Base-by-base conservation (phyloP, 805 yeast genomes). In the Ogataea naganishii region DNA sequence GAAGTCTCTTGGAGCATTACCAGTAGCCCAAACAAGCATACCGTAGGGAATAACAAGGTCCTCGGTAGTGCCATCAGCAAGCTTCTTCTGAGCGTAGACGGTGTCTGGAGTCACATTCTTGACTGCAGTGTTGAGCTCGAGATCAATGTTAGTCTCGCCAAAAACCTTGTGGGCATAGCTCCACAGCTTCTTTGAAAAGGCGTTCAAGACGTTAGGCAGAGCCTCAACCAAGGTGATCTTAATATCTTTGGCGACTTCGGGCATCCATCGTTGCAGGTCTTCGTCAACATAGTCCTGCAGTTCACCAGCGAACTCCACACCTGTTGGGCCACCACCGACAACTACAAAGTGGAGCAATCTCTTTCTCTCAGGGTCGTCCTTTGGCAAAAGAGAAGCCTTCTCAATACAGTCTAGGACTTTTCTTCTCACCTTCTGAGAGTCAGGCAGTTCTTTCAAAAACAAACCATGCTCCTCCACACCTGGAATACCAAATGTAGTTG, bases 281-380 rank as follows among this genome's bases (percentile, higher is more conserved):
- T 68, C 72, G 50, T 68, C 74, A 34, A 69, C 62, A 57, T 67
- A 69, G 49, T 69, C 75, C 51, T 68, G 72, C 39, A 69, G 46
- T 46, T 69, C 75, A 43, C 72, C 75, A 33, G 75, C 75, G 31
- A 66, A 66, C 45, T 69, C 75, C 34, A 69, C 75, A 53, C 75
- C 75, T 29, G 75, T 69, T 44, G 75, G 75, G 36, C 75, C 75
- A 51, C 75, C 75, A 41, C 75, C 75, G 43, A 72, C 69, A 31
- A 69, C 72, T 33, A 69, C 66, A 39, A 68, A 60, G 20, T 69
- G 60, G 43, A 69, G 58, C 40, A 69, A 59, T 55, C 73, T 59
- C 53, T 60, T 60, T 56, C 75, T 60, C 45, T 68, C 73, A 13
- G 67, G 58, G 41, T 66, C 69, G 27, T 63, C 72, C 43, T 58